These are phyloP conservation scores for Vanderwaltozyma verrucispora DNA, from an alignment of 805 yeast species.

Conservation along the genomic window DNA sequence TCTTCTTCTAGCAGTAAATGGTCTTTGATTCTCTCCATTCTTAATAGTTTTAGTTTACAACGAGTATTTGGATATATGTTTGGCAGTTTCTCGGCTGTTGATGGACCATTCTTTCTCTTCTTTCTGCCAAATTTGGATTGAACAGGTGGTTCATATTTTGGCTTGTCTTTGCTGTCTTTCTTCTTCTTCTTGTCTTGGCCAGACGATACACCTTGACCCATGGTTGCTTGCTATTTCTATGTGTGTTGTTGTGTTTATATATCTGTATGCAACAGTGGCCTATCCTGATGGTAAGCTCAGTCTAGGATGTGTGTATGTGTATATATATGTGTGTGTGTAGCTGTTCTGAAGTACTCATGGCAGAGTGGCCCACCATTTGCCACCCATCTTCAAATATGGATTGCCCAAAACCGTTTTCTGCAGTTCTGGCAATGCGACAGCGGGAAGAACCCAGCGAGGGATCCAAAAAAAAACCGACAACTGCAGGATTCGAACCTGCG, in stretches of 20 bases:
- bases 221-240: conserved; percentile 1
- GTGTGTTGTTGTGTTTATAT: too few relatives aligned
- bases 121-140: conserved; percentile 88
- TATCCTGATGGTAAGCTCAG: background rate
- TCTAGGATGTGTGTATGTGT: too few relatives aligned
- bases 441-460: conserved; percentile 17
- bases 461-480: conserved; percentile 35
- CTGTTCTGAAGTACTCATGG: too few relatives aligned
- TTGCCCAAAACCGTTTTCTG: too few relatives aligned
- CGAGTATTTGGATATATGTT: conserved; percentile 85
- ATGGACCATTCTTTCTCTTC: conserved; percentile 84
- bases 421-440: too few relatives aligned
- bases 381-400: too few relatives aligned
- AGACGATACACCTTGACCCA: conserved; percentile 32
- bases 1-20: conserved; percentile 92
- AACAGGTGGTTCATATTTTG: conserved; percentile 98
- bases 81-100: conserved; percentile 74
- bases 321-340: too few relatives aligned
- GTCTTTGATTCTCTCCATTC: conserved; percentile 94
- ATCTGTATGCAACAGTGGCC: background rate
- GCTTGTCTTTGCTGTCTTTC: conserved; percentile 72
- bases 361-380: too few relatives aligned
- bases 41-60: conserved; percentile 80
- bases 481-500: conserved; percentile 60
- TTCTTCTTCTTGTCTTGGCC: conserved; percentile 35